Conservation (phyloP, 75 land plant genomes). For the Chamaecyparis obtusa region DNA sequence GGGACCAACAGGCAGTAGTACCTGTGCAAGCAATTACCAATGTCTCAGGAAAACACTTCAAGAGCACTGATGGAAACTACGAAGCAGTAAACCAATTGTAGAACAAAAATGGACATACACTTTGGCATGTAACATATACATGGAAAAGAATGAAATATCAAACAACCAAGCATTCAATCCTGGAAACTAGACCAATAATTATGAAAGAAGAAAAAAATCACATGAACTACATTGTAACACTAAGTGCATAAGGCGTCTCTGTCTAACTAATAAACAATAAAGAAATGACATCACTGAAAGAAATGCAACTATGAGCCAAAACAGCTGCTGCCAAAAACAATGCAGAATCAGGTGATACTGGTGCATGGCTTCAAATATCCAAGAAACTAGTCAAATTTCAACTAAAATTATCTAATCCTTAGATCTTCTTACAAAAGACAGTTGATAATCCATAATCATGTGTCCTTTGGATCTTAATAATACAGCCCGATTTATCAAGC, state of each 20-base stretch:
- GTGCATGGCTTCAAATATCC: neutral
- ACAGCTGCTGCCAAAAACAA: neutral
- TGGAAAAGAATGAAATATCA: neutral
- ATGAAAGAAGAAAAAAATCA: neutral
- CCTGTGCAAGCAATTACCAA: slow-evolving; percentile 29
- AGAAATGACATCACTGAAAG: neutral
- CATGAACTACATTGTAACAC: neutral
- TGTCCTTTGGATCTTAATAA: neutral
- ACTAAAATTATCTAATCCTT: neutral
- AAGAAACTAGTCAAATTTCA: neutral
- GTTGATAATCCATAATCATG: neutral
- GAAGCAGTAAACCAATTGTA: neutral
- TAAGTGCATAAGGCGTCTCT: neutral
- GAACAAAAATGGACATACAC: neutral
- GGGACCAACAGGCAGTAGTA: slow-evolving; percentile 85
- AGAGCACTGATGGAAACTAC: neutral
- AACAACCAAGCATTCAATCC: neutral
- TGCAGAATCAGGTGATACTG: neutral
- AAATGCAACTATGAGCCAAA: neutral
- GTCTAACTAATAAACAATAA: neutral
- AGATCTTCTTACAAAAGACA: neutral
- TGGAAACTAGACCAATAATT: neutral
- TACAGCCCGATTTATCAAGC: neutral
- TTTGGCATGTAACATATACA: neutral
- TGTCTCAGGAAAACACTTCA: neutral